Conservation (phyloP, 2,329 filamentous ascomycete genomes). For the Beauveria rudraprayagi region DNA sequence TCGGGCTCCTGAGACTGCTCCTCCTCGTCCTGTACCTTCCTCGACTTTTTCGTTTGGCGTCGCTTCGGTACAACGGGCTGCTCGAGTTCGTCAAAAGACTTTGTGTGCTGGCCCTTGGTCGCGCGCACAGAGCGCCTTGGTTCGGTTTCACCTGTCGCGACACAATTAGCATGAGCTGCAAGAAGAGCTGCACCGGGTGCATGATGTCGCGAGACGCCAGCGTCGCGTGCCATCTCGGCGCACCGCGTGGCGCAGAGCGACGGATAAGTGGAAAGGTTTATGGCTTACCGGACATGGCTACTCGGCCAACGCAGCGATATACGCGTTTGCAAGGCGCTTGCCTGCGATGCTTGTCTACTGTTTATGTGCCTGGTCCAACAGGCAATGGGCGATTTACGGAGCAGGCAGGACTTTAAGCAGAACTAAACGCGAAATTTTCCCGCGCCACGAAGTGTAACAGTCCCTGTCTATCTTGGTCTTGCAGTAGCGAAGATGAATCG, state of each 20-base stretch:
- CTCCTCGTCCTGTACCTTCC: constrained; percentile 52
- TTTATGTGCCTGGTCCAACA: neutral
- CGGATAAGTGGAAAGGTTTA: neutral
- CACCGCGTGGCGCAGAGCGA: neutral
- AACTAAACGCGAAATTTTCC: constrained; percentile 10
- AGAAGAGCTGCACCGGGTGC: constrained; percentile 15
- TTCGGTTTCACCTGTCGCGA: constrained; percentile 48
- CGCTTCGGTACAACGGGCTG: constrained; percentile 45
- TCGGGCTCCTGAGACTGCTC: constrained; percentile 34
- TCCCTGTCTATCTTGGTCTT: constrained; percentile 1
- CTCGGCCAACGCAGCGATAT: neutral
- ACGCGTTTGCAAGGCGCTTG: neutral
- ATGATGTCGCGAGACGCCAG: constrained; percentile 10
- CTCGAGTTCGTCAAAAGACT: constrained; percentile 73
- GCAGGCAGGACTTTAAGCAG: constrained; percentile 9
- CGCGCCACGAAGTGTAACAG: neutral
- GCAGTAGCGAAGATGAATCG: neutral
- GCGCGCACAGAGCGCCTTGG: constrained; percentile 89
- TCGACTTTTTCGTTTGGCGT: constrained; percentile 40
- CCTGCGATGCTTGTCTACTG: constrained; percentile 8
- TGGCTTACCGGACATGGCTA: constrained; percentile 13
- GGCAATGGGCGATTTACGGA: constrained; percentile 8
- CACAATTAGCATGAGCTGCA: constrained; percentile 11
- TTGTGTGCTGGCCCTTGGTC: constrained; percentile 92
- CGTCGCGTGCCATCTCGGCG: neutral